Evolutionary conservation across 768 basidiomycete species (phyloP).

Genomic region (Xanthoconium stramineum): DNA sequence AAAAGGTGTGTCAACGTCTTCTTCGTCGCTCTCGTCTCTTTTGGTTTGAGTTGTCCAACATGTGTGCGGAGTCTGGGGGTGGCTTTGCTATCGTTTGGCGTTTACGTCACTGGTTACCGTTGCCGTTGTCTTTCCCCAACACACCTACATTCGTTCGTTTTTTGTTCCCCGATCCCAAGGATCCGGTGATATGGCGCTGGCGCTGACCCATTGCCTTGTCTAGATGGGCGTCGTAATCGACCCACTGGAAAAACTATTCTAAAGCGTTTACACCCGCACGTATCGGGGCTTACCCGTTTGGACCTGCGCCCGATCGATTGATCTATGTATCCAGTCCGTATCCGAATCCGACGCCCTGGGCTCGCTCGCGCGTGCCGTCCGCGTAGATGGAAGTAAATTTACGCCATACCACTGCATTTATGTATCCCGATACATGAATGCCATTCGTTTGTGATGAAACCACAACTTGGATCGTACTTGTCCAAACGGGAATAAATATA

Average conservation of each 20-base stretch:
- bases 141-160: too few species aligned
- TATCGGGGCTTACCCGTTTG: neutral
- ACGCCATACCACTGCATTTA: too few species aligned
- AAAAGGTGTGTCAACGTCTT: conserved; percentile 55
- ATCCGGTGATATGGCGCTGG: neutral
- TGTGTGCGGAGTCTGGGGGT: neutral
- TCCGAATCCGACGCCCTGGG: too few species aligned
- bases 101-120: neutral
- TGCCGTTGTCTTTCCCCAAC: neutral
- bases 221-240: conserved; percentile 72
- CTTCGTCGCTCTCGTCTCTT: neutral
- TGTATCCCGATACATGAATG: too few species aligned
- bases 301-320: neutral
- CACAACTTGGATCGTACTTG: too few species aligned
- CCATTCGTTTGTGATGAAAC: too few species aligned
- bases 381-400: too few species aligned
- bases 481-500: too few species aligned
- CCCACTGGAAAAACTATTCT: conserved; percentile 57
- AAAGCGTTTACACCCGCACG: neutral
- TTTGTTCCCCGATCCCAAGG: too few species aligned
- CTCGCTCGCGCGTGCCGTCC: too few species aligned
- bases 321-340: neutral
- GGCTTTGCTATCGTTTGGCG: neutral
- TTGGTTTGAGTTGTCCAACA: neutral
- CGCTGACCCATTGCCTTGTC: conserved; percentile 1